Evolutionary conservation across 371 early-diverging fungal species (phyloP), one percentile per base, ranked within the genome.

Genomic region (Mucor racemosus): DNA sequence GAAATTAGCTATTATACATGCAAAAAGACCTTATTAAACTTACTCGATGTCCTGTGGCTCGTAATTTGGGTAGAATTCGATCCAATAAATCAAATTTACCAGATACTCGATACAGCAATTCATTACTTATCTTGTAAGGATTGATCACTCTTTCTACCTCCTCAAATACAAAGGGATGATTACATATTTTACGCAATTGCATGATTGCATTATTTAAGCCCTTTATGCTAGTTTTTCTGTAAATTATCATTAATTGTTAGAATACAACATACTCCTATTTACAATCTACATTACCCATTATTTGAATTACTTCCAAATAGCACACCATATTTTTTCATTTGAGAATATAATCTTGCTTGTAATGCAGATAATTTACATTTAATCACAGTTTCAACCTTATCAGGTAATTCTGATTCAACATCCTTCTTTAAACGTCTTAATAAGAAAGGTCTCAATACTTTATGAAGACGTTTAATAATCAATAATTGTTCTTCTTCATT

Each of bases 81-180:
- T 99, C 99, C 66, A 99, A 80, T 15, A 99, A 79, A 74, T 99
- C 96, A 79, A 99, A 97, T 83, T 99, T 99, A 64, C 99, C 99
- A 0, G 96, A 86, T 17, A 89, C 89, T 58, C 94, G 90, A 75
- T 76, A 95, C 19, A 94, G 79, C 14, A 79, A 59, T n/a, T 86
- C 86, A 44, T 88, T 86, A 67, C 77, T 81, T 15, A 67, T 59
- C 48, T 84, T 81, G 62, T 77, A 71, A 19, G 94, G 92, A 72
- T 93, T 91, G 62, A 95, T 82, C 15, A 84, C 76, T 17, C 85
- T 80, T 75, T 99, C 99, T 0, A 99, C 99, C 67, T 96, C 97
- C 50, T 92, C 91, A 79, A 97, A 98, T 5, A 99, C 95, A 78
- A 93, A 99, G 13, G 99, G 99, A 80, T 99, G 99, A 80, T 99